Percentiles rank a stretch among this genome's conserved stretches.
Conservation (phyloP, 78 protist species). For the Creolimax fragrantissima region DNA sequence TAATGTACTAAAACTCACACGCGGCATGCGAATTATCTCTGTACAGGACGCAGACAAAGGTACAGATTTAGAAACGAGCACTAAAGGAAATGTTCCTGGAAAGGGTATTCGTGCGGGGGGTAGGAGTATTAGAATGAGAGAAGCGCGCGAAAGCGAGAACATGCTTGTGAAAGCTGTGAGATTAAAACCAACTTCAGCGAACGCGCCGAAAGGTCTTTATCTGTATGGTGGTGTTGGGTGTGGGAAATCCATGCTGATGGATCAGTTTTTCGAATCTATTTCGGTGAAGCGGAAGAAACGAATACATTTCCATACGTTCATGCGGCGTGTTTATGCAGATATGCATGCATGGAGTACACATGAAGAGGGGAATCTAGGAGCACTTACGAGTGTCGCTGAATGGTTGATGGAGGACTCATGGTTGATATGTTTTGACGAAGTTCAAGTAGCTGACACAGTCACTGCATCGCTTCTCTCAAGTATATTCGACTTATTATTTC, state of each 20-base stretch:
- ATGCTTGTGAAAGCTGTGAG: neutral
- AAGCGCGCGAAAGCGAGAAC: neutral
- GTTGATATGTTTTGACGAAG: slow-evolving; percentile 33
- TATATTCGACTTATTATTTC: neutral
- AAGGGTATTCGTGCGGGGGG: neutral
- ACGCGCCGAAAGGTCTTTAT: neutral
- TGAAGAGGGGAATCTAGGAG: neutral
- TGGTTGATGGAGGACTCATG: slow-evolving; percentile 17
- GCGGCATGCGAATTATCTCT: neutral
- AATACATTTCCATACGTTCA: slow-evolving; percentile 79
- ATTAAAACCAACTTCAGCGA: neutral
- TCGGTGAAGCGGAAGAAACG: slow-evolving; percentile 46
- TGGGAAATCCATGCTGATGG: slow-evolving; percentile 87
- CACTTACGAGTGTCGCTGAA: neutral
- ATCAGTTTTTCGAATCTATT: slow-evolving; percentile 54
- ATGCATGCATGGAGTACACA: neutral
- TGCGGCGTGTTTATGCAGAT: slow-evolving; percentile 43
- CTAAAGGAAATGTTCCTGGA: neutral
- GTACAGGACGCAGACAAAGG: neutral
- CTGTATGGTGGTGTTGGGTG: slow-evolving; percentile 46
- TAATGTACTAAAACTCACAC: neutral
- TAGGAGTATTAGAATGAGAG: too few species aligned
- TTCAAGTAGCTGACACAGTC: slow-evolving; percentile 15
- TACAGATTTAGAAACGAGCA: neutral
- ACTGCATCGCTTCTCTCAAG: neutral